Evolutionary conservation across 2,329 filamentous ascomycete genomes (phyloP).

Genomic region (Davidsoniella virescens): DNA sequence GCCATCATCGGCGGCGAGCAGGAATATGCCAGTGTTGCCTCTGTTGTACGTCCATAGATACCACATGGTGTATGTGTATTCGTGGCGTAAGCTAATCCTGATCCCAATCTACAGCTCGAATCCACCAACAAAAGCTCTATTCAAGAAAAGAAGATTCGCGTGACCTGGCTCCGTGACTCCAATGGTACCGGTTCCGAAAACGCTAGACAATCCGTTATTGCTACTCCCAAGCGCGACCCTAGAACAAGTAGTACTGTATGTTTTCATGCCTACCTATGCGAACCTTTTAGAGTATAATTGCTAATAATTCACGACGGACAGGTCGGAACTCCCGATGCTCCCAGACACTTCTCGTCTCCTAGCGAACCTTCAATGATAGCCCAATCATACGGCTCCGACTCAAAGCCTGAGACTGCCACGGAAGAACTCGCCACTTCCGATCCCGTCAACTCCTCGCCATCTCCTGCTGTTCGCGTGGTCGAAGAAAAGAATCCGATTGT

Average conservation of each 20-base stretch:
- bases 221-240: conserved; percentile 11
- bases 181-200: conserved; percentile 25
- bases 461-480: background rate
- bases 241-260: conserved; percentile 9
- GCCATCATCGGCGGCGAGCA: conserved; percentile 69
- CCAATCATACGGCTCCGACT: conserved; percentile 15
- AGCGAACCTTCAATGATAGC: conserved; percentile 20
- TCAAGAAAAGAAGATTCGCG: conserved; percentile 90
- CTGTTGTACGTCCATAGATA: conserved; percentile 48
- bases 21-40: conserved; percentile 63
- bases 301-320: conserved; percentile 15
- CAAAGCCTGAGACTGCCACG: conserved; percentile 1
- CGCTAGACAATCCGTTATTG: conserved; percentile 15
- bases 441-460: conserved; percentile 21
- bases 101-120: conserved; percentile 46
- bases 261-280: background rate
- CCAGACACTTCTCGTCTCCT: conserved; percentile 31
- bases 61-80: background rate
- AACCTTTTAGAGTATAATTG: background rate
- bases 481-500: background rate
- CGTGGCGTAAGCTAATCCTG: background rate
- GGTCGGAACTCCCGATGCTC: conserved; percentile 27
- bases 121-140: conserved; percentile 62
- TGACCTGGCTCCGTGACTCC: conserved; percentile 56
- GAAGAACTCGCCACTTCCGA: conserved; percentile 28